Evolutionary conservation across 805 yeast species (phyloP), one percentile per base, ranked within the genome.

Genomic region (Yarrowia sp.): DNA sequence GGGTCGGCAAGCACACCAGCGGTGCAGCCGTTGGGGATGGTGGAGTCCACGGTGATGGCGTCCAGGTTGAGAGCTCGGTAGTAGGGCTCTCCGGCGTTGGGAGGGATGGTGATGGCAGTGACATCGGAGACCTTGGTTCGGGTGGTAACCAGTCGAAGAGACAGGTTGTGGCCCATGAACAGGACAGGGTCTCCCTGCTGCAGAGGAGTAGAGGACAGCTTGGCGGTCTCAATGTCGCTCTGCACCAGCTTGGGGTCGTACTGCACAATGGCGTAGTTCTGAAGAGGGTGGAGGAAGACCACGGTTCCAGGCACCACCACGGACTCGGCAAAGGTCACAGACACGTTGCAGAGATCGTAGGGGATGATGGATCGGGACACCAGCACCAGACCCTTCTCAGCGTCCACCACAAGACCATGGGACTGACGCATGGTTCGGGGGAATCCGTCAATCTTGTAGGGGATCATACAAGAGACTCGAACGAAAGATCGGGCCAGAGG

Each of bases 1-100:
- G 50, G 51, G 73, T 89, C 92, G 4, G 89, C 87, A 47, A 92
- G 75, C 3, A 91, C 82, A 69, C 97, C 98, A 3, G 95, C 83
- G 32, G 83, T 84, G 75, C 96, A 90, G 67, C 88, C 90, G 48
- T 84, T 84, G 55, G 90, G 84, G 58, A 87, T 75, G 65, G 84
- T 85, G 43, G 90, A 86, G 71, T 92, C 96, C 47, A 90, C 81
- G 11, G 89, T 79, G 28, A 90, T 79, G 33, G 91, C 86, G 71
- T 90, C 96, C 51, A 91, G 76, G 72, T 91, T 91, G 3, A 92
- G 87, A 5, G 92, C 96, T 72, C 96, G 83, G 75, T 89, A 92
- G 66, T 95, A 83, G 31, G 97, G 97, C 10, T 88, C 78, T 41
- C 81, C 78, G 0, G 85, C 78, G 68, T 85, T 84, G 18, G 88